A percentile compares a stretch with the other conserved stretches of the same genome.
Conservation (phyloP, 2,329 filamentous ascomycete species). For the Fusarium agapanthi region DNA sequence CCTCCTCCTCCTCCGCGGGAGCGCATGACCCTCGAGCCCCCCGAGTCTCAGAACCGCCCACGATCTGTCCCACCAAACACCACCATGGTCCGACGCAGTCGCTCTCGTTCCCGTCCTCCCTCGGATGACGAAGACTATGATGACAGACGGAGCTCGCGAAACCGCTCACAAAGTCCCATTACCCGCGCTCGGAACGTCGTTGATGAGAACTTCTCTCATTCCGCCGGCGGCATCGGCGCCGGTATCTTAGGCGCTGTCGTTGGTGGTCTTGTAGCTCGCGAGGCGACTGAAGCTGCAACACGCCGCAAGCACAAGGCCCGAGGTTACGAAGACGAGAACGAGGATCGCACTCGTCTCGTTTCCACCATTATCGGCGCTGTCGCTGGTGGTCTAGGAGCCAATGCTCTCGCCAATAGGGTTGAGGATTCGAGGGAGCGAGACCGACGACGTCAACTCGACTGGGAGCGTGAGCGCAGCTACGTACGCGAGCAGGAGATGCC, state of each 20-base stretch:
- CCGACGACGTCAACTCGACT: conserved; percentile 45
- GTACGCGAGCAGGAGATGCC: conserved; percentile 42
- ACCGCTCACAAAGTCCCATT: conserved; percentile 47
- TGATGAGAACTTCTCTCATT: conserved; percentile 58
- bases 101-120: conserved; percentile 36
- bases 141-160: conserved; percentile 40
- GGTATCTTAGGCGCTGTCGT: conserved; percentile 63
- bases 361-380: conserved; percentile 64
- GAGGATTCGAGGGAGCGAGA: conserved; percentile 50
- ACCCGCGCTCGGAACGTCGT: conserved; percentile 53
- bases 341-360: conserved; percentile 49
- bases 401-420: conserved; percentile 56
- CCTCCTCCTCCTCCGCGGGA: conserved; percentile 37
- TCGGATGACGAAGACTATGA: conserved; percentile 35
- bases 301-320: conserved; percentile 42
- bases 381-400: conserved; percentile 64
- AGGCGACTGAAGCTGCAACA: conserved; percentile 55
- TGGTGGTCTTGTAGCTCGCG: conserved; percentile 62
- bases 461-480: conserved; percentile 50
- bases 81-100: conserved; percentile 36
- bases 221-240: conserved; percentile 58
- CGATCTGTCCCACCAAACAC: conserved; percentile 47
- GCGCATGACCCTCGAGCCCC: conserved; percentile 43
- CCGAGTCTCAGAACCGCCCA: conserved; percentile 41
- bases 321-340: conserved; percentile 40